Base-by-base conservation (phyloP, 768 basidiomycete genomes). In the Trametes sanguinea region DNA sequence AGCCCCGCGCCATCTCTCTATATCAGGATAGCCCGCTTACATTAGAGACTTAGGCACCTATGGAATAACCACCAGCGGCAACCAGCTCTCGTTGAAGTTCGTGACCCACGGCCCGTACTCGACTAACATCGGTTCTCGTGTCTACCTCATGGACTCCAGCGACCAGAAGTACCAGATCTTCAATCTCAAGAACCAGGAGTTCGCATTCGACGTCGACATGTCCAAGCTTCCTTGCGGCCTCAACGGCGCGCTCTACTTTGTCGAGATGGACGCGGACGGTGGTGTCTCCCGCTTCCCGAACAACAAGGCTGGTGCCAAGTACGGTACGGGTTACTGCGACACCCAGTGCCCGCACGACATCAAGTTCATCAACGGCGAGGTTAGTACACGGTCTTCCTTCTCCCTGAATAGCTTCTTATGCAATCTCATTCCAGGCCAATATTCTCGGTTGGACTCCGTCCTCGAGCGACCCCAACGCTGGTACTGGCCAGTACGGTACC, bases 261-360 rank as follows among this genome's bases (percentile, higher is more conserved):
- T 76, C 43, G 78, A 81, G 71, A 84, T 84, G 84, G 82, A 80
- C 66, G 76, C 76, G 16, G 81, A 83, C 65, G 83, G 83, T 74
- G 83, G 81, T 48, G 35, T 76, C 58, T 63, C 80, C 54, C 74
- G 75, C 61, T 80, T 73, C 72, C 58, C 81, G 8, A 75, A 67
- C 71, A 84, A 84, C 79, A 80, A 80, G 76, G 81, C 82, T 62
- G 82, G 82, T 67, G 81, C 82, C 63, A 77, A 81, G 69, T 85
- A 79, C 70, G 82, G 83, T 46, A 83, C 82, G n/a, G 84, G 84
- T 10, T 85, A 85, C 71, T 84, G 83, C 69, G 83, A 84, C 67
- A 77, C 83, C 10, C 82, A 83, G 65, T 83, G 82, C 71, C 81
- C 82, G 3, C 76, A 75, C 22, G 82, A 83, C 67, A 69, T 83